These are phyloP conservation scores for Jimgerdemannia flammicorona DNA, from an alignment of 192 early-diverging fungal species.

Conservation along the genomic window DNA sequence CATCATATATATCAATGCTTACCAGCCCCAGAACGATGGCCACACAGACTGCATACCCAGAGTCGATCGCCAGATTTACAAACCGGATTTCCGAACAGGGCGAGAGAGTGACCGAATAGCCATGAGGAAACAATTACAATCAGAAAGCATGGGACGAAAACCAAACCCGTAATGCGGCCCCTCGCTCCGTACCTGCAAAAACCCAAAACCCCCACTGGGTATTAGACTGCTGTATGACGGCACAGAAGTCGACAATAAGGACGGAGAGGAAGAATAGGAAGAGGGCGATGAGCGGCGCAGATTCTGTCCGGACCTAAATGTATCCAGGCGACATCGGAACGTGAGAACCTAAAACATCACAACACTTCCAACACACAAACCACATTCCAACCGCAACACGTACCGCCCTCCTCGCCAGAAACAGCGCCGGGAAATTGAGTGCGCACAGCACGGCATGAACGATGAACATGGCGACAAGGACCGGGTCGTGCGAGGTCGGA, in stretches of 20 bases:
- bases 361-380: background rate
- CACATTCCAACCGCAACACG: background rate
- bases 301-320: slow-evolving; percentile 26
- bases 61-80: slow-evolving; percentile 15
- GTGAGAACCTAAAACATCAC: background rate
- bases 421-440: slow-evolving; percentile 27
- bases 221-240: slow-evolving; percentile 19
- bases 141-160: background rate
- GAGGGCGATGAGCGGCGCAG: slow-evolving; percentile 18
- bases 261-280: slow-evolving; percentile 26
- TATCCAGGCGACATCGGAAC: too few relatives aligned
- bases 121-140: background rate
- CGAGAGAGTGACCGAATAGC: background rate
- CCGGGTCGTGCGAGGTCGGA: background rate
- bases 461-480: slow-evolving; percentile 4
- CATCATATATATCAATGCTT: background rate
- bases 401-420: slow-evolving; percentile 30
- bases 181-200: slow-evolving; percentile 13
- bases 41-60: slow-evolving; percentile 6
- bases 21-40: background rate
- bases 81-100: slow-evolving; percentile 5
- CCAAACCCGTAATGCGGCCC: too few relatives aligned
- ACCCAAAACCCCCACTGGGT: slow-evolving; percentile 37
- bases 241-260: slow-evolving; percentile 23
- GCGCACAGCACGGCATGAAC: slow-evolving; percentile 25